Conservation (phyloP, 768 basidiomycete genomes). For the Tephrocybe sp. region DNA sequence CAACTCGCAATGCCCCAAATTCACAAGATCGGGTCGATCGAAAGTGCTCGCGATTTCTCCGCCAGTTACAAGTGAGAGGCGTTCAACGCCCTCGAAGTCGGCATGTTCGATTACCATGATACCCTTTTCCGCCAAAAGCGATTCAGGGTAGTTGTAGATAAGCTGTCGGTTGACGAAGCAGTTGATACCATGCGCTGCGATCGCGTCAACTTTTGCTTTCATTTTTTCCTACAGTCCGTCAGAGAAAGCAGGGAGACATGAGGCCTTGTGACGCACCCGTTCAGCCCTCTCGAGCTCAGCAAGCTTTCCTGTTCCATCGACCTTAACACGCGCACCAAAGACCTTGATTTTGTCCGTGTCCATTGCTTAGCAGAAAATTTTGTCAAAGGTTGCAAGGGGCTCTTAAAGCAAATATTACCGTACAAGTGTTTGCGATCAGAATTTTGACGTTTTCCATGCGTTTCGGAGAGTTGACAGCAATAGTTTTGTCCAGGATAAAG, state of each 20-base stretch:
- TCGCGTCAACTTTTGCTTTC: slow-evolving; percentile 96
- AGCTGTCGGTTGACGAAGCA: slow-evolving; percentile 97
- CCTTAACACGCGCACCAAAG: slow-evolving; percentile 94
- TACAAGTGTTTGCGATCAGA: slow-evolving; percentile 97
- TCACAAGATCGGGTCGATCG: slow-evolving; percentile 87
- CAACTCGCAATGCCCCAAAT: slow-evolving; percentile 88
- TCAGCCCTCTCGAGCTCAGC: slow-evolving; percentile 98
- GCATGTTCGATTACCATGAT: slow-evolving; percentile 98
- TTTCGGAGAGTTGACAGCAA: slow-evolving; percentile 93
- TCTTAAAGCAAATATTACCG: slow-evolving; percentile 22
- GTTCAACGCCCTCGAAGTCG: slow-evolving; percentile 98
- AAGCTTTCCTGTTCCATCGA: slow-evolving; percentile 93
- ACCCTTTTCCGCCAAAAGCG: slow-evolving; percentile 89
- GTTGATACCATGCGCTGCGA: slow-evolving; percentile 93
- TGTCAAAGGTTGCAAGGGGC: neutral
- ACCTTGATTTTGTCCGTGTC: slow-evolving; percentile 99
- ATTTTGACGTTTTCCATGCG: slow-evolving; percentile 94
- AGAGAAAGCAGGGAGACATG: neutral
- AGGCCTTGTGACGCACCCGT: slow-evolving; percentile 43
- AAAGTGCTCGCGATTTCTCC: slow-evolving; percentile 98
- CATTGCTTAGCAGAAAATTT: slow-evolving; percentile 64
- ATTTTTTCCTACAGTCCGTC: slow-evolving; percentile 83
- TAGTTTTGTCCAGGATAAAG: slow-evolving; percentile 96
- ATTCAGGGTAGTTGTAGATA: slow-evolving; percentile 99
- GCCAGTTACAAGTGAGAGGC: slow-evolving; percentile 92